Base-by-base conservation (phyloP, 148 eudicot genomes). In the Salicornia ramosissima region DNA sequence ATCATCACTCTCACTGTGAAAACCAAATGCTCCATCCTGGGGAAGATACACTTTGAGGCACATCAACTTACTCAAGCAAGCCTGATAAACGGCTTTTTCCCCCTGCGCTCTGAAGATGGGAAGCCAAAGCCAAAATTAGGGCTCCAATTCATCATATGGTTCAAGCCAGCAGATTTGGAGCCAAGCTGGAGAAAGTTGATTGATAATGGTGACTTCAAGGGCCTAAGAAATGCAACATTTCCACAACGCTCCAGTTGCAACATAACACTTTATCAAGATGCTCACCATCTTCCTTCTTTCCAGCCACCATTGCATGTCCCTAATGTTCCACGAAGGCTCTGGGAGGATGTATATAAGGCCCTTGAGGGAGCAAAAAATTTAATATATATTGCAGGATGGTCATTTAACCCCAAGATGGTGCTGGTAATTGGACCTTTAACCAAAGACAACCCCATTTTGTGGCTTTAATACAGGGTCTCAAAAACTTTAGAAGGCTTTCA, bases 351-450 rank as follows among this genome's bases (percentile, higher is more conserved):
- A 1, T 94, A 84, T 34, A 84, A 77, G 74, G 96, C 96, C 75
- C 77, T 94, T 19, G 99, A 88, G 33, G 96, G 80, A 22, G 99
- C 99, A 45, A 94, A 87, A 82, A 85, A 88, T 76, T 76, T 90
- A 75, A 79, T 94, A 65, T 94, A 90, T 75, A 94, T 94, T 42
- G 93, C 91, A 19, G 99, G 97, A 76, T 94, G 99, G 97, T 90
- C 99, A 64, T 77, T 94, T 42, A 94, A 88, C 76, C 99, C 98
- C 42, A 84, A 78, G 43, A 64, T 90, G 78, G 85, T 83, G 49
- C 83, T 90, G 90, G 96, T 90, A 82, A 87, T 72, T 68, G 30
- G 14, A 49, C 25, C 25, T 47, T 43, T 15, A 14, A 33, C 13
- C 70, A 29, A 60, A 42, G 2, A 22, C 12, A 31, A 8, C 22